Conservation (phyloP, 805 yeast species). For the Saitoella complicata region DNA sequence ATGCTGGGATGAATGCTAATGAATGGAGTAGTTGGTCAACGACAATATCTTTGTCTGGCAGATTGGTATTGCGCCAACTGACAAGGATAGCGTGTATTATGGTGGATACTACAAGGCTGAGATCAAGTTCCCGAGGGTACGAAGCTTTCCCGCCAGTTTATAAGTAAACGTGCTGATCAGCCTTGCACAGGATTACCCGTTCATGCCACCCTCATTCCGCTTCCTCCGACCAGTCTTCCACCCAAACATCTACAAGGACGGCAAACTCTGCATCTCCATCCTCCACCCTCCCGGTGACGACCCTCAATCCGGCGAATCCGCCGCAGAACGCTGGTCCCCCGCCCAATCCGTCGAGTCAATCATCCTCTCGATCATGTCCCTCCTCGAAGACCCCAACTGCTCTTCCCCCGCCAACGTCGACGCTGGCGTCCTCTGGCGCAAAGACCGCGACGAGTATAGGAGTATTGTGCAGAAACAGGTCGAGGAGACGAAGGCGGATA, state of each 20-base stretch:
- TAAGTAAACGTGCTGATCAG: not conserved
- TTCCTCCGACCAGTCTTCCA: slow-evolving; percentile 63
- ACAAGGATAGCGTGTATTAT: slow-evolving; percentile 48
- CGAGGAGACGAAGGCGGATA: slow-evolving; percentile 66
- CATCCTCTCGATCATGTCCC: slow-evolving; percentile 62
- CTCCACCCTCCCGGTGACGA: slow-evolving; percentile 83
- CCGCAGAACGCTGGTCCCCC: slow-evolving; percentile 83
- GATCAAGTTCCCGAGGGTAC: slow-evolving; percentile 34
- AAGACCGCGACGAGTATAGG: slow-evolving; percentile 28
- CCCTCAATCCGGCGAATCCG: slow-evolving; percentile 70
- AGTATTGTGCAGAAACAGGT: not conserved
- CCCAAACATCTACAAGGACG: slow-evolving; percentile 74
- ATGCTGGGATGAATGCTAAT: too few relatives aligned
- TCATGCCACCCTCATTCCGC: slow-evolving; percentile 38
- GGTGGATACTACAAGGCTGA: slow-evolving; percentile 59
- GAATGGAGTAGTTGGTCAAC: too few relatives aligned
- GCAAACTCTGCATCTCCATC: slow-evolving; percentile 74
- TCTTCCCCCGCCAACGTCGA: slow-evolving; percentile 87
- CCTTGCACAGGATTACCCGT: slow-evolving; percentile 38
- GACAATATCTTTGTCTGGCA: too few relatives aligned
- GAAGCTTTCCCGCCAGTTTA: not conserved
- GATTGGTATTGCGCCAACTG: too few relatives aligned
- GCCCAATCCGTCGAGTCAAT: slow-evolving; percentile 82
- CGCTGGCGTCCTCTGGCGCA: slow-evolving; percentile 71
- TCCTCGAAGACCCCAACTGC: slow-evolving; percentile 84